These are phyloP conservation scores for Chytridium lagenaria DNA, from an alignment of 371 early-diverging fungal species.

Conservation along the genomic window DNA sequence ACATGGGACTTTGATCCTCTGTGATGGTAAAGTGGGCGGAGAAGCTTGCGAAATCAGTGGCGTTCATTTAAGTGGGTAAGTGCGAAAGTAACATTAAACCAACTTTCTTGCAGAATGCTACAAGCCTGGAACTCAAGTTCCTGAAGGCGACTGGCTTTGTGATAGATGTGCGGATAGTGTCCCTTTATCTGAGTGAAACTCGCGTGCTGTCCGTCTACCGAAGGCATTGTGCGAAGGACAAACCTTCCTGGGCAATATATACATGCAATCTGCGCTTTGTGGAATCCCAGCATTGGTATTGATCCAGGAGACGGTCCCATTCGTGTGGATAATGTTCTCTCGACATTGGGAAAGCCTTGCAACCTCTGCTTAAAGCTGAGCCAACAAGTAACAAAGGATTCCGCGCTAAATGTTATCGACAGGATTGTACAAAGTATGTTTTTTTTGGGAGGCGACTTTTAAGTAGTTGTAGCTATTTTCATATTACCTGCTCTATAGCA, in stretches of 20 bases:
- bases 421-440: slow-evolving; percentile 16
- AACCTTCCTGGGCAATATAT: slow-evolving; percentile 16
- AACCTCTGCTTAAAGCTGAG: slow-evolving; percentile 7
- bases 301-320: slow-evolving; percentile 22
- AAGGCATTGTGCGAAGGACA: slow-evolving; percentile 20
- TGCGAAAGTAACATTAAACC: background rate
- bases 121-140: slow-evolving; percentile 19
- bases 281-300: slow-evolving; percentile 24
- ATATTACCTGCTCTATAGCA: slow-evolving; percentile 29
- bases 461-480: slow-evolving; percentile 18
- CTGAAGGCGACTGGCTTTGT: slow-evolving; percentile 31
- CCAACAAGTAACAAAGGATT: slow-evolving; percentile 14
- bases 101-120: slow-evolving; percentile 21
- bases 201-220: slow-evolving; percentile 16
- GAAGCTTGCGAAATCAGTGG: slow-evolving; percentile 25
- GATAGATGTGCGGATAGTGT: slow-evolving; percentile 25
- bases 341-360: slow-evolving; percentile 19
- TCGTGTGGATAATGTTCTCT: slow-evolving; percentile 20
- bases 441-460: background rate
- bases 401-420: slow-evolving; percentile 18
- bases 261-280: slow-evolving; percentile 32
- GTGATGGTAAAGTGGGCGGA: slow-evolving; percentile 27
- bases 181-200: slow-evolving; percentile 19
- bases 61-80: slow-evolving; percentile 32
- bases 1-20: slow-evolving; percentile 33